phyloP scores from a whole-genome alignment of 306 rosid species.

The Cucurbita pepo region DNA sequence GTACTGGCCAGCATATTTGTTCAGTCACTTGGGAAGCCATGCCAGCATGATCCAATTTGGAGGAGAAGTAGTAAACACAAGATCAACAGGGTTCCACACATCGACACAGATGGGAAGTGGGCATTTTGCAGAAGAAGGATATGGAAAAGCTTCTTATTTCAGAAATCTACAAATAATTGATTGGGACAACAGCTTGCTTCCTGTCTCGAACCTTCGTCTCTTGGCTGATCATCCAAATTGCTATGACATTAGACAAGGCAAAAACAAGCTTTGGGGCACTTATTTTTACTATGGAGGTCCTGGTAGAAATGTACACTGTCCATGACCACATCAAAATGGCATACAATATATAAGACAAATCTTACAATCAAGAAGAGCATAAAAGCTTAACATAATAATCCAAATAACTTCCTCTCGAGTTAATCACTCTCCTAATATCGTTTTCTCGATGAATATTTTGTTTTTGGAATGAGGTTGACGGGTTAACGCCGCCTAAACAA shows the following conservation, averaged over 20 bases:
- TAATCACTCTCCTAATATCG: background rate
- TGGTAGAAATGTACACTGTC: constrained; percentile 87
- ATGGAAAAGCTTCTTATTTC: constrained; percentile 85
- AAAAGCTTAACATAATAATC: background rate
- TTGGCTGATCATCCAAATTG: constrained; percentile 78
- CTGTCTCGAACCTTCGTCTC: constrained; percentile 56
- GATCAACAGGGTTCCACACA: constrained; percentile 78
- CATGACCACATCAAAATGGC: constrained; percentile 23
- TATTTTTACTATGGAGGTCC: constrained; percentile 99
- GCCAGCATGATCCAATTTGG: constrained; percentile 97
- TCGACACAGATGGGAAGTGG: constrained; percentile 98
- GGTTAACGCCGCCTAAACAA: background rate
- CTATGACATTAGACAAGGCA: constrained; percentile 74
- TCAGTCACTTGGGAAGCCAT: constrained; percentile 78
- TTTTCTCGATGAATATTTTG: background rate
- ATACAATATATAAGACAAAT: constrained; percentile 4
- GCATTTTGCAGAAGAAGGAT: constrained; percentile 88
- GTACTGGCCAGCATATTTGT: constrained; percentile 85
- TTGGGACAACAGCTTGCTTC: constrained; percentile 93
- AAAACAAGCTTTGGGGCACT: constrained; percentile 79
- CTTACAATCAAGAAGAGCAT: background rate
- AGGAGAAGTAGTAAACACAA: constrained; percentile 82
- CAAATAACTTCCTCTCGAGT: background rate
- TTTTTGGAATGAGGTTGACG: background rate
- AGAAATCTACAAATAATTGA: constrained; percentile 82